phyloP scores from a whole-genome alignment of 768 basidiomycete species.

The Boletus pseudo-olivaceus region DNA sequence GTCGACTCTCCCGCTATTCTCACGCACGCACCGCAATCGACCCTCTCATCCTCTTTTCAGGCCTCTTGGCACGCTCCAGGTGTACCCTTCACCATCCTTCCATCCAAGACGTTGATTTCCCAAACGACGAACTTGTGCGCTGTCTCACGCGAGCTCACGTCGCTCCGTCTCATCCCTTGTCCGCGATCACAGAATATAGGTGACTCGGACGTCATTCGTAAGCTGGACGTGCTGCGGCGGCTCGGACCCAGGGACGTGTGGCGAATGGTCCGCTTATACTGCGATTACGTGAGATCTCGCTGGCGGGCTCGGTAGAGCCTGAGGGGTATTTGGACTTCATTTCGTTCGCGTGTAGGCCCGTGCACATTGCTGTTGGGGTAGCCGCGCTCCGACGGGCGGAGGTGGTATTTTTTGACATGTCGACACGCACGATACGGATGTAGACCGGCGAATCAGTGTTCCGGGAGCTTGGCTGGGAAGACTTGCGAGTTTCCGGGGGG shows the following conservation, averaged over 20 bases:
- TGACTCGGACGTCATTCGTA: conserved; percentile 1
- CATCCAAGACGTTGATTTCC: conserved; percentile 14
- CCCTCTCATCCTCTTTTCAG: conserved; percentile 16
- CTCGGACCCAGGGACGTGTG: not conserved
- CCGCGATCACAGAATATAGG: conserved; percentile 15
- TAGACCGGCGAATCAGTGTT: not conserved
- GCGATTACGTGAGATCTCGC: conserved; percentile 11
- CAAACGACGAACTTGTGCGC: conserved; percentile 16
- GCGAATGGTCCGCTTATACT: conserved; percentile 1
- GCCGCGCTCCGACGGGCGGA: conserved; percentile 6
- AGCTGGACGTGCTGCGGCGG: not conserved
- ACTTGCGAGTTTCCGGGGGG: not conserved
- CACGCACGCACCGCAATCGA: conserved; percentile 4
- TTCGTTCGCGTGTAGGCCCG: conserved; percentile 7
- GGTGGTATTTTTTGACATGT: conserved; percentile 12
- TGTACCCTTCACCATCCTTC: conserved; percentile 13
- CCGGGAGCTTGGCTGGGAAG: not conserved
- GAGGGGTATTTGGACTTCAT: conserved; percentile 6
- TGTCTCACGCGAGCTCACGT: conserved; percentile 15
- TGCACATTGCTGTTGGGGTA: not conserved
- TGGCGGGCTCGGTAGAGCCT: conserved; percentile 18
- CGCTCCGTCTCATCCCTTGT: conserved; percentile 14
- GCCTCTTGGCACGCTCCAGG: conserved; percentile 15
- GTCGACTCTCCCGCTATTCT: conserved; percentile 3
- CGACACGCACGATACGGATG: not conserved